A percentile compares a stretch with the other conserved stretches of the same genome.
These are phyloP conservation scores for Micromonas pusilla DNA, from an alignment of 139 green algal species.

Conservation along the genomic window DNA sequence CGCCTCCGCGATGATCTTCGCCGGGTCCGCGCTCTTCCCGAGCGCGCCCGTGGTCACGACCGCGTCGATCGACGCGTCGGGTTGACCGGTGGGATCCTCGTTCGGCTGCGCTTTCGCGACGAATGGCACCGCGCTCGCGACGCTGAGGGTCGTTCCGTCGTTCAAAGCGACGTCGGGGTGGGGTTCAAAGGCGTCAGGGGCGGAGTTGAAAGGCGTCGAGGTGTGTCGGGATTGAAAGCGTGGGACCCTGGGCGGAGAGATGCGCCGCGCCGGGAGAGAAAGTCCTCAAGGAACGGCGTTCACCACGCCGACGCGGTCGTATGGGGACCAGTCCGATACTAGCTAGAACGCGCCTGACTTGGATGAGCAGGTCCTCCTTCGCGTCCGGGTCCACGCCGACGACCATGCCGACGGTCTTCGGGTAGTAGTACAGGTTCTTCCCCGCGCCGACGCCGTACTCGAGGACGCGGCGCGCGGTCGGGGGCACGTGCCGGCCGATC, in stretches of 20 bases:
- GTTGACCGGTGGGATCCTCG: neutral
- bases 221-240: too few species aligned
- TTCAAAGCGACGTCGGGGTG: too few species aligned
- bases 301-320: too few species aligned
- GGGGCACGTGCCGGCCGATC: neutral
- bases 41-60: constrained; percentile 10
- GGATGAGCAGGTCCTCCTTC: neutral
- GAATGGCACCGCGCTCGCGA: neutral
- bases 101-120: neutral
- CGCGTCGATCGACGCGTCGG: neutral
- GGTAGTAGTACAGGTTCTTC: constrained; percentile 24
- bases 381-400: neutral
- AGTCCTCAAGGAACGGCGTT: too few species aligned
- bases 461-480: neutral
- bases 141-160: too few species aligned
- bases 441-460: neutral
- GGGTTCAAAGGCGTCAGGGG: too few species aligned
- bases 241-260: too few species aligned
- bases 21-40: neutral
- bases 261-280: too few species aligned
- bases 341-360: too few species aligned
- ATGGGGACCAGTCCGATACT: too few species aligned
- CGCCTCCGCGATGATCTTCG: neutral
- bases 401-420: neutral
- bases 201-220: too few species aligned